phyloP scores from a whole-genome alignment of 2,329 filamentous ascomycete species.

The Monilinia polystroma region DNA sequence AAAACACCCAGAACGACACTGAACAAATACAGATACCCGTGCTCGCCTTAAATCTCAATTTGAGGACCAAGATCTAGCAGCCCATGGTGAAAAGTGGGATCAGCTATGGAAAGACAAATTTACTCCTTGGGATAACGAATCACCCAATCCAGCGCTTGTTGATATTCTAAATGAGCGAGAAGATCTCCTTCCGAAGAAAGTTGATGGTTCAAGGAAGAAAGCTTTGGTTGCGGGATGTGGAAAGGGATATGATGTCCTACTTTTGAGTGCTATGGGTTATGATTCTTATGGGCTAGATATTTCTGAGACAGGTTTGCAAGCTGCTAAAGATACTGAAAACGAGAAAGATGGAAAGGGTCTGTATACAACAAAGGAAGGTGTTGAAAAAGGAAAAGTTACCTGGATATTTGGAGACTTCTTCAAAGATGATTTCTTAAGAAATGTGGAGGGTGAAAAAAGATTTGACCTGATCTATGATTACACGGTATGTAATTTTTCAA shows the following conservation, averaged over 20 bases:
- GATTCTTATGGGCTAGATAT: conserved; percentile 72
- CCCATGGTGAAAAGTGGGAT: conserved; percentile 46
- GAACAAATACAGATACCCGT: conserved; percentile 30
- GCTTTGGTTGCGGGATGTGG: conserved; percentile 82
- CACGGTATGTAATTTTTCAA: conserved; percentile 47
- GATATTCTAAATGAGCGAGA: conserved; percentile 50
- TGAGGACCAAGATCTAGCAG: conserved; percentile 19
- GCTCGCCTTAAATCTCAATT: conserved; percentile 36
- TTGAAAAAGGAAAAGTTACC: conserved; percentile 51
- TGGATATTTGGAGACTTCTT: conserved; percentile 69
- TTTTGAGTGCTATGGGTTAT: conserved; percentile 73
- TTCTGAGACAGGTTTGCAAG: conserved; percentile 28
- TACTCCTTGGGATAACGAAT: conserved; percentile 58
- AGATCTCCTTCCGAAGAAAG: conserved; percentile 41
- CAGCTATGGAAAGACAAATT: conserved; percentile 47
- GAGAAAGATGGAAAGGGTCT: conserved; percentile 43
- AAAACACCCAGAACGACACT: conserved; percentile 10
- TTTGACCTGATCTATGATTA: conserved; percentile 70
- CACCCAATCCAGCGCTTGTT: conserved; percentile 53
- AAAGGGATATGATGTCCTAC: conserved; percentile 74
- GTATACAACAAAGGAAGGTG: conserved; percentile 46
- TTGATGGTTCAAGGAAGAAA: conserved; percentile 43
- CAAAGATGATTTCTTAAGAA: conserved; percentile 54
- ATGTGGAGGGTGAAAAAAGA: conserved; percentile 42
- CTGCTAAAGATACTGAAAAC: conserved; percentile 25